Base-by-base conservation (phyloP, 1,284 basidiomycete genomes). In the Papiliotrema flavescens region DNA sequence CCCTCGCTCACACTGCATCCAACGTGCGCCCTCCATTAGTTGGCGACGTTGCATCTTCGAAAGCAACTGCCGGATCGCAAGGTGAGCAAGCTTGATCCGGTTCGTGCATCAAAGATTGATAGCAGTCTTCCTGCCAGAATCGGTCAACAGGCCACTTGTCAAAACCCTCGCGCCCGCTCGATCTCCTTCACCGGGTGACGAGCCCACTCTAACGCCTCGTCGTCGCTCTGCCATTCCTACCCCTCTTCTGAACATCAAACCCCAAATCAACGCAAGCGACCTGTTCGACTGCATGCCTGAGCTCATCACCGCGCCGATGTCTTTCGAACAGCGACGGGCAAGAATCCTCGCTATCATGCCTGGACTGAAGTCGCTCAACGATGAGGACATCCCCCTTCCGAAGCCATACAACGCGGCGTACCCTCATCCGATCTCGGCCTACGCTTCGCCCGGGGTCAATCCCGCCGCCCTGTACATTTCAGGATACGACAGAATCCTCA, bases 361-460 rank as follows among this genome's bases (percentile, higher is more conserved):
- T 9, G 28, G 34, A 6, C 45, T 47, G 13, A 47, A 47, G 17
- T 32, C 45, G 3, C 28, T 47, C 24, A 14, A 34, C 15, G 67
- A 65, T 11, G 54, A 54, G 14, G 61, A 68, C 32, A 55, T 67
- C 22, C 65, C 65, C 3, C 49, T 60, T 3, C 73, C 73, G 9
- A 28, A 58, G 22, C 57, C 71, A 2, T 75, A 75, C 68, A 73
- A 73, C 53, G 17, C 59, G 1, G 62, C 61, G 9, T 75, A 69
- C 47, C 73, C 73, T 1, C 73, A 75, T 52, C 73, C 73, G 5
- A 46, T 75, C 23, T 69, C 68, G 2, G 65, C 63, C 5, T 75
- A 75, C 54, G 67, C 68, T 4, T 72, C 70, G 0, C 70, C 66
- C 0, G 66, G 64, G 3, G 66, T 70, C 55, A 75, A 75, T 47